Base-by-base conservation (phyloP, 2,329 filamentous ascomycete species). In the Penicillium sp. region DNA sequence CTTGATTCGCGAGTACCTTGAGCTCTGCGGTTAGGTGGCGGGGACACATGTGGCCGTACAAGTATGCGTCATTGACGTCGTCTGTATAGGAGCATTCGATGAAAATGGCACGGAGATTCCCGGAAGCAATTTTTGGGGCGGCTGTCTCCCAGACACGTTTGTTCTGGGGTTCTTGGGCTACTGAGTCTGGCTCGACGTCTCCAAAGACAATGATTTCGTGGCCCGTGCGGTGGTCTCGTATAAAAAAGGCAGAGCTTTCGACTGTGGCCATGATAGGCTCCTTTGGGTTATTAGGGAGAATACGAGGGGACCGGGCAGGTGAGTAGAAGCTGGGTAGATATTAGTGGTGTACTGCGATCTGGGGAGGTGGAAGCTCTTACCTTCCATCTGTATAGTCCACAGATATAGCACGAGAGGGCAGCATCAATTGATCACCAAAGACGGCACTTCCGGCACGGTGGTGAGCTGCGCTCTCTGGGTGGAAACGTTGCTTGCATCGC, bases 31-130 rank as follows among this genome's bases (percentile, higher is more conserved):
- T 84, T 12, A 99, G 74, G 68, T 90, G 94, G 0, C 85, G 80
- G 0, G 94, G 94, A 34, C 90, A 89, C 13, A 99, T 77, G 64
- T 99, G 94, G 0, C 94, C 94, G 60, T 91, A 99, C 0, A 99
- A 79, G 0, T 86, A 83, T 45, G 88, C 85, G 54, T 94, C 86
- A 21, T 84, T 80, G 64, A 91, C 87, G 7, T 83, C 83, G 69
- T 96, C 87, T 56, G 90, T 88, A 70, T 93, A 99, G 56, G 90
- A 95, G 71, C 93, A 97, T 76, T 99, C 94, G 62, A 99, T 95
- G 67, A 97, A 93, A 12, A 99, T 88, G 10, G 87, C 93, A 0
- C 80, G 82, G 0, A 99, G 79, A 4, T 81, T 79, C 1, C 90
- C 89, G 0, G 79, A 75, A 0, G 80, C 87, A 24, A 99, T 85